A percentile compares a stretch with the other conserved stretches of the same genome.
These are phyloP conservation scores for Ascochyta viciae-villosae DNA, from an alignment of 2,329 filamentous ascomycete genomes.

Conservation along the genomic window DNA sequence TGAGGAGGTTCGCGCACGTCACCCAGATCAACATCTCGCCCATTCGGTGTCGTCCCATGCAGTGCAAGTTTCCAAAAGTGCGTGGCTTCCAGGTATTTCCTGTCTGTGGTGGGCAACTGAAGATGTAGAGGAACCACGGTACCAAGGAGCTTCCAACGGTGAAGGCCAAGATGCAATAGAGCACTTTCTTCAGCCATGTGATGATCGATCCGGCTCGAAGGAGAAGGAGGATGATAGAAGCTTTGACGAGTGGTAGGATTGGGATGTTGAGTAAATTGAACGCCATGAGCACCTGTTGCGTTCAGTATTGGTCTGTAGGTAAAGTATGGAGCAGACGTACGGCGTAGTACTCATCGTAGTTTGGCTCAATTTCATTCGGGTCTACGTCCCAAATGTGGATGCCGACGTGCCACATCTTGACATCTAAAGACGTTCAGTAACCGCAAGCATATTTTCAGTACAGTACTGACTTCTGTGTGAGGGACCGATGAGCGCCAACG, in stretches of 20 bases:
- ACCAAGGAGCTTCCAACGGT: slow-evolving; percentile 46
- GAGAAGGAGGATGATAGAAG: slow-evolving; percentile 50
- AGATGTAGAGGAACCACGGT: slow-evolving; percentile 49
- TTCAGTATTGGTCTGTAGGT: slow-evolving; percentile 11
- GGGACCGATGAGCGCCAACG: slow-evolving; percentile 47
- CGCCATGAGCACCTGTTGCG: slow-evolving; percentile 40
- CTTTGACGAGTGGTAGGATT: slow-evolving; percentile 52
- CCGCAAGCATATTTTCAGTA: not conserved
- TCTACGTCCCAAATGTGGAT: slow-evolving; percentile 48
- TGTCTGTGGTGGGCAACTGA: slow-evolving; percentile 49
- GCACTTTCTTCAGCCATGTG: slow-evolving; percentile 46
- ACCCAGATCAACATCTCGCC: slow-evolving; percentile 51
- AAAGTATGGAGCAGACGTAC: slow-evolving; percentile 24
- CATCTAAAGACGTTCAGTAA: slow-evolving; percentile 28
- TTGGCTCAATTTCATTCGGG: slow-evolving; percentile 43
- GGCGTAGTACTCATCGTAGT: slow-evolving; percentile 47
- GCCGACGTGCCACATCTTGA: slow-evolving; percentile 50
- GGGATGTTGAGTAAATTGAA: slow-evolving; percentile 52
- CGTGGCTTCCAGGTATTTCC: slow-evolving; percentile 50
- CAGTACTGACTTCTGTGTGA: slow-evolving; percentile 43
- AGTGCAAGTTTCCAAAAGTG: slow-evolving; percentile 49
- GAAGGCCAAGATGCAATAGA: slow-evolving; percentile 48
- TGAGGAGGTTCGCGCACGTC: slow-evolving; percentile 52
- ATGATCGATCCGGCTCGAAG: slow-evolving; percentile 50
- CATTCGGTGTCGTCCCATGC: slow-evolving; percentile 47